These are phyloP conservation scores for Cladosporium sphaerospermum DNA, from an alignment of 2,329 filamentous ascomycete species.

Conservation along the genomic window DNA sequence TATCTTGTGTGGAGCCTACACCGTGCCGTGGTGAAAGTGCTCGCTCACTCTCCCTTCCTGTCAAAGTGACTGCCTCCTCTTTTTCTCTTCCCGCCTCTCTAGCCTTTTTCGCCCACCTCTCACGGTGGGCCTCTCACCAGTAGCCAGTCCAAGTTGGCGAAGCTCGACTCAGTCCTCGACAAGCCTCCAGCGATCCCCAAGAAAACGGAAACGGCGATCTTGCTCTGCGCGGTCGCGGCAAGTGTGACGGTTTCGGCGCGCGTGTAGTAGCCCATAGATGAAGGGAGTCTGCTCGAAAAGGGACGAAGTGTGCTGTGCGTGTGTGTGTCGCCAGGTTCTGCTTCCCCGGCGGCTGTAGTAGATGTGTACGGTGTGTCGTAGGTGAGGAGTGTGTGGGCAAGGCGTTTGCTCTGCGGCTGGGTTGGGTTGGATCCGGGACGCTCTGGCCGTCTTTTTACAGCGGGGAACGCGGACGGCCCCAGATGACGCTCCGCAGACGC, in stretches of 20 bases:
- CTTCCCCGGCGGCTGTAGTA: not conserved
- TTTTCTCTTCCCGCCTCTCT: not conserved
- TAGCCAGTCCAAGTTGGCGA: conserved; percentile 45
- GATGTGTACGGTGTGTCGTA: not conserved
- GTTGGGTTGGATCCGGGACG: no score
- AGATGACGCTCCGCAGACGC: no score
- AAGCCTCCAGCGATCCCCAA: conserved; percentile 21
- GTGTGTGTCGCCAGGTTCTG: not conserved
- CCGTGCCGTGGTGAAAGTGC: conserved; percentile 23
- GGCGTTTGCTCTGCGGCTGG: not conserved
- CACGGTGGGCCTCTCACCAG: conserved; percentile 46
- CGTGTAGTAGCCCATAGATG: conserved; percentile 12
- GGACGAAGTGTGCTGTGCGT: not conserved
- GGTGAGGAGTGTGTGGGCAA: not conserved
- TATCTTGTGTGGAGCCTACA: no score
- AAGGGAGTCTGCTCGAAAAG: not conserved
- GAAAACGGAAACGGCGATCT: conserved; percentile 5
- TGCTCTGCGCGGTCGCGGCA: conserved; percentile 5
- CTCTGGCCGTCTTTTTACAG: no score
- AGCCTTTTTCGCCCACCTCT: conserved; percentile 45
- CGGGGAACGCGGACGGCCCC: no score
- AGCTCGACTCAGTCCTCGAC: conserved; percentile 39
- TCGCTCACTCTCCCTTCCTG: conserved; percentile 20
- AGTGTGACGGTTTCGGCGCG: conserved; percentile 5
- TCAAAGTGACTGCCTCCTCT: not conserved